These are phyloP conservation scores for Cystobasidiaceae sp. DNA, from an alignment of 1,284 basidiomycete genomes.

Conservation along the genomic window DNA sequence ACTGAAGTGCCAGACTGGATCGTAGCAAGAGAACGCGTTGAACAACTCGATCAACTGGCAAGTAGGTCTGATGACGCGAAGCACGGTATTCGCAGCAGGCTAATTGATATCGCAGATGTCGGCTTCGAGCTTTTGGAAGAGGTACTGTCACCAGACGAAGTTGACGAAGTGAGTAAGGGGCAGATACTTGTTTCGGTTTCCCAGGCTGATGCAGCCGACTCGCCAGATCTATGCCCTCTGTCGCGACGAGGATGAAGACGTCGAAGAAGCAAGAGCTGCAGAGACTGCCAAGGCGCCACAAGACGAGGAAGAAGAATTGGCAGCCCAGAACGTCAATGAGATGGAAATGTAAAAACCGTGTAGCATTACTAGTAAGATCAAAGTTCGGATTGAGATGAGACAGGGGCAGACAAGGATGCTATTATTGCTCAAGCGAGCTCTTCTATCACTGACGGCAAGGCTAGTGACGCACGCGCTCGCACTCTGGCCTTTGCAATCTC, in stretches of 20 bases:
- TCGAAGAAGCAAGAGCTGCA: background rate
- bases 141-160: conserved; percentile 22
- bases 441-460: conserved; percentile 7
- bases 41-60: conserved; percentile 7
- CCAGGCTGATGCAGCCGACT: background rate
- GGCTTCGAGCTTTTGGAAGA: conserved; percentile 20
- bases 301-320: conserved; percentile 23
- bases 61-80: background rate
- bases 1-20: conserved; percentile 22
- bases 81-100: background rate
- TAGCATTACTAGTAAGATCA: background rate
- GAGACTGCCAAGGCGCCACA: background rate
- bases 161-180: conserved; percentile 14
- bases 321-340: conserved; percentile 15
- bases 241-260: conserved; percentile 17
- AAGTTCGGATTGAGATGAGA: background rate
- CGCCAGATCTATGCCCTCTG: conserved; percentile 14
- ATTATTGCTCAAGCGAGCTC: background rate
- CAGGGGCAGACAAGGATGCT: background rate
- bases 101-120: background rate
- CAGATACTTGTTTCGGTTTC: background rate
- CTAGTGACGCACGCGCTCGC: conserved; percentile 22
- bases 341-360: conserved; percentile 4
- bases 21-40: background rate
- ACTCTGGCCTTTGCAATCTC: conserved; percentile 25